phyloP scores from a whole-genome alignment of 192 early-diverging fungal genomes.

The Coemansia sp. region DNA sequence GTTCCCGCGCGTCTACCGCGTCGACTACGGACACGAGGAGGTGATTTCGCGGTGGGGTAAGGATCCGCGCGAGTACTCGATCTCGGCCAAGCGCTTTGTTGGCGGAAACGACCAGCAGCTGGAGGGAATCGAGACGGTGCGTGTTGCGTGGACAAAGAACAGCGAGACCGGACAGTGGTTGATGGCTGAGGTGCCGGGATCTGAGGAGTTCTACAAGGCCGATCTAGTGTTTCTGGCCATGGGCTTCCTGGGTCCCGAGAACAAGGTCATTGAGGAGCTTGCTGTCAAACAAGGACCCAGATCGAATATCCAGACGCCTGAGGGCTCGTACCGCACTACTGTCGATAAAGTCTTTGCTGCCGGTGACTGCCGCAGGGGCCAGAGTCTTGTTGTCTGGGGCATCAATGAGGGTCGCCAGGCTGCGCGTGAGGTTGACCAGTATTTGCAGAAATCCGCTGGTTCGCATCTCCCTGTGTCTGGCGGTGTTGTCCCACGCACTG shows the following conservation, averaged over 20 bases:
- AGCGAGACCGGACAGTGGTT: constrained; percentile 67
- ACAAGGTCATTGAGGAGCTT: constrained; percentile 77
- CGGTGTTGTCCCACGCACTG: constrained; percentile 73
- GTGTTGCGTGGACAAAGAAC: constrained; percentile 94
- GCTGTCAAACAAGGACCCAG: constrained; percentile 74
- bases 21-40: constrained; percentile 97
- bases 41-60: constrained; percentile 84
- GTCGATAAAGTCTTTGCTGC: constrained; percentile 90
- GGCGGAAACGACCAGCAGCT: constrained; percentile 67
- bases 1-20: constrained; percentile 92
- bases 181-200: constrained; percentile 88
- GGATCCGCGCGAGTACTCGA: constrained; percentile 94
- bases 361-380: constrained; percentile 96
- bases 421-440: constrained; percentile 89
- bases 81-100: constrained; percentile 96
- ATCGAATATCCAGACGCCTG: constrained; percentile 80
- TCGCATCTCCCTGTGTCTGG: constrained; percentile 87
- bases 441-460: constrained; percentile 61
- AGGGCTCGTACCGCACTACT: constrained; percentile 76
- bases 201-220: constrained; percentile 81
- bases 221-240: constrained; percentile 94
- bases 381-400: constrained; percentile 95
- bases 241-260: constrained; percentile 96
- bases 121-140: constrained; percentile 90
- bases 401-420: constrained; percentile 97